Conservation (phyloP, 2,329 filamentous ascomycete species). For the Hymenoscyphus scutula region DNA sequence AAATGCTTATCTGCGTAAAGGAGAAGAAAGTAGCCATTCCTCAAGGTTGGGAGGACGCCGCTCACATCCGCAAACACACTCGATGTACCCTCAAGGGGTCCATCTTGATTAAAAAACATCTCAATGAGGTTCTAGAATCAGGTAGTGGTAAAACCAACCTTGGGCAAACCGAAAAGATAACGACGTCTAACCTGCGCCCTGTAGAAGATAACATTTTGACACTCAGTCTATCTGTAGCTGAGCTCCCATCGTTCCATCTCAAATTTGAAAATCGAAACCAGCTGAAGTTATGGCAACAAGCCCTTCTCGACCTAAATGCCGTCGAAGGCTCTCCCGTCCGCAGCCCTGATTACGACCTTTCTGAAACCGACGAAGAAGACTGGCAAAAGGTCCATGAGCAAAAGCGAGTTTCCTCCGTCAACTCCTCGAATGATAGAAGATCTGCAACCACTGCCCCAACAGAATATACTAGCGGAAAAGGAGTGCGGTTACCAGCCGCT, state of each 20-base stretch:
- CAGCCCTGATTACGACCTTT: conserved; percentile 77
- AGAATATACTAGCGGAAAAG: conserved; percentile 73
- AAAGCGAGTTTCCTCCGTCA: conserved; percentile 76
- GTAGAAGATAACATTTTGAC: conserved; percentile 82
- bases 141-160: conserved; percentile 45
- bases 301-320: conserved; percentile 77
- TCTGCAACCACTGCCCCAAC: conserved; percentile 84
- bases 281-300: conserved; percentile 86
- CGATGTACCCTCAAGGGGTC: conserved; percentile 93
- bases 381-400: conserved; percentile 61
- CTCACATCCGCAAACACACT: conserved; percentile 59
- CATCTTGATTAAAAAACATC: conserved; percentile 95
- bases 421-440: conserved; percentile 76
- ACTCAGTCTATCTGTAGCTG: conserved; percentile 83
- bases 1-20: conserved; percentile 99
- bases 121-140: conserved; percentile 80
- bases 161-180: conserved; percentile 34
- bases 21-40: conserved; percentile 73
- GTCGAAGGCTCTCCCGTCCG: conserved; percentile 62
- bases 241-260: conserved; percentile 91
- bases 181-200: conserved; percentile 36
- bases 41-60: conserved; percentile 65
- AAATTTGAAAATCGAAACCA: conserved; percentile 81
- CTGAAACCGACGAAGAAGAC: conserved; percentile 86
- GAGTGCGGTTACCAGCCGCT: conserved; percentile 35